phyloP scores from a whole-genome alignment of 2,329 filamentous ascomycete genomes.

The Domatiomyces globalis region DNA sequence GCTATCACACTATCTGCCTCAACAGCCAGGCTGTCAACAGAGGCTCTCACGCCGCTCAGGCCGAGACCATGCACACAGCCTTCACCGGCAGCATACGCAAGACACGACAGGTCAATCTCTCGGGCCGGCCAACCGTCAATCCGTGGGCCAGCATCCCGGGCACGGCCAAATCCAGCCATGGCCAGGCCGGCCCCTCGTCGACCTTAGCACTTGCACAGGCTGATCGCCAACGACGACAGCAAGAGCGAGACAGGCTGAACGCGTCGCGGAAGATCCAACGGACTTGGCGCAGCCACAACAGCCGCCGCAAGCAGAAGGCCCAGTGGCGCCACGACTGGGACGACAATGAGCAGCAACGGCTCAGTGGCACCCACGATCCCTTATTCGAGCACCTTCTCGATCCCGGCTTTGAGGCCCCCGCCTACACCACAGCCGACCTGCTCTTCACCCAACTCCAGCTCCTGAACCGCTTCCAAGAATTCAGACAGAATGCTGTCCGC shows the following conservation, averaged over 20 bases:
- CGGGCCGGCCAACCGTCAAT: constrained; percentile 59
- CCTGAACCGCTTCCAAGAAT: constrained; percentile 45
- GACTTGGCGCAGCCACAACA: constrained; percentile 64
- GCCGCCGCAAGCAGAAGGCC: constrained; percentile 44
- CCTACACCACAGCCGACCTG: constrained; percentile 24
- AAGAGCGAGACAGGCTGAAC: constrained; percentile 62
- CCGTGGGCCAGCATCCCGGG: constrained; percentile 53
- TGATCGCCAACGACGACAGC: constrained; percentile 65
- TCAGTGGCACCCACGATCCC: neutral
- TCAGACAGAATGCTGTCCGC: constrained; percentile 23
- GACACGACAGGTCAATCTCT: constrained; percentile 84
- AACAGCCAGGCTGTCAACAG: neutral
- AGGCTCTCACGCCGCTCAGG: neutral
- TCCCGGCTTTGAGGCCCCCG: constrained; percentile 19
- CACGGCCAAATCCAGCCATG: constrained; percentile 22
- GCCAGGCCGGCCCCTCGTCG: constrained; percentile 26
- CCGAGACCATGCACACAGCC: constrained; percentile 61
- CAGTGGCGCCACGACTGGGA: constrained; percentile 51
- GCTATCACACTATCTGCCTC: too few species aligned
- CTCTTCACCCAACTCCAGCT: constrained; percentile 46
- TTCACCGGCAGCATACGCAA: constrained; percentile 81
- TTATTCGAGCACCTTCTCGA: constrained; percentile 17
- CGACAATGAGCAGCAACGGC: constrained; percentile 32
- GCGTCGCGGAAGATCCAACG: constrained; percentile 63
- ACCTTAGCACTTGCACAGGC: constrained; percentile 76